Percentiles rank a stretch among this genome's conserved stretches.
These are phyloP conservation scores for Solanum ossicruentum DNA, from an alignment of 257 asterid species.

Conservation along the genomic window DNA sequence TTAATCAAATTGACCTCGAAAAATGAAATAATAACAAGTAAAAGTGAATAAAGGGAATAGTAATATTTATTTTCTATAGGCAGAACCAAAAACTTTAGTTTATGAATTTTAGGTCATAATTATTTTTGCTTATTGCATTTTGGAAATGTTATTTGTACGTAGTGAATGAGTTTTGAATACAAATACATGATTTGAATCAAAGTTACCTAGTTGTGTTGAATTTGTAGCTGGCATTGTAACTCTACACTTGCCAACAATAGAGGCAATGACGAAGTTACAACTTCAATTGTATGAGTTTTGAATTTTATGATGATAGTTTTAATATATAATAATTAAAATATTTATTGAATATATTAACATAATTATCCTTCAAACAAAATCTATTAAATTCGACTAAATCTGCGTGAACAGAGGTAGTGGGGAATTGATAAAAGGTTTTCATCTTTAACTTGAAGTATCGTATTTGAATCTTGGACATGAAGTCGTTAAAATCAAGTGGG, in stretches of 20 bases:
- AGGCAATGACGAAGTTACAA: neutral
- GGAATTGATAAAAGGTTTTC: too few species aligned
- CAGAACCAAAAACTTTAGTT: neutral
- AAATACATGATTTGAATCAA: neutral
- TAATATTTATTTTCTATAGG: neutral
- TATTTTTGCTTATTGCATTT: neutral
- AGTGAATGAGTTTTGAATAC: neutral
- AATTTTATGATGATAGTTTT: neutral
- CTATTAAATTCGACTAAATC: neutral
- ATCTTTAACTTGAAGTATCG: neutral
- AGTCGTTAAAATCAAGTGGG: neutral
- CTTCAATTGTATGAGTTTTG: neutral
- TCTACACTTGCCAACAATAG: neutral
- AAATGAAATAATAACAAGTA: too few species aligned
- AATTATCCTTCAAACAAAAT: neutral
- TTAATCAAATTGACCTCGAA: too few species aligned
- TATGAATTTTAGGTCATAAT: neutral
- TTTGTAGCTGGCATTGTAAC: neutral
- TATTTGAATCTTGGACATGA: fast-evolving
- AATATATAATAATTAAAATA: neutral
- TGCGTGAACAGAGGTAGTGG: neutral
- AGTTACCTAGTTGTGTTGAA: neutral
- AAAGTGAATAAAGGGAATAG: too few species aligned
- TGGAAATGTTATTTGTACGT: neutral
- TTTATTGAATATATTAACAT: neutral